Evolutionary conservation across 345 rosid species (phyloP).

Genomic region (Hypericum androsaemum): DNA sequence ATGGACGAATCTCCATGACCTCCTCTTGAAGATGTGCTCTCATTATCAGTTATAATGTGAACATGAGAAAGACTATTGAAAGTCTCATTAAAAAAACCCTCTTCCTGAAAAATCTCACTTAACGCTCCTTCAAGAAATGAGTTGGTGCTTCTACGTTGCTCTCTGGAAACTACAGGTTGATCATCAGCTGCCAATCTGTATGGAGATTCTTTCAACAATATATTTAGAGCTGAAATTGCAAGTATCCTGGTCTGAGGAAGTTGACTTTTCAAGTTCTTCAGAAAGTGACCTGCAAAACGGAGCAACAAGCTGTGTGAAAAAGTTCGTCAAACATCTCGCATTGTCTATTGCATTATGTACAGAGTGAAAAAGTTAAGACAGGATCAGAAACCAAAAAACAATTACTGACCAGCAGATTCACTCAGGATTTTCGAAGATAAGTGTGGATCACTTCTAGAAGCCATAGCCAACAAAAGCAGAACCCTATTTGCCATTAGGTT

Average conservation of each 20-base stretch:
- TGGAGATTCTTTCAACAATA: constrained; percentile 85
- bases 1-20: constrained; percentile 72
- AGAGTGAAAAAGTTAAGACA: constrained; percentile 1
- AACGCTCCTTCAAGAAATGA: constrained; percentile 77
- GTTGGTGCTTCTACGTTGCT: constrained; percentile 33
- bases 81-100: constrained; percentile 84
- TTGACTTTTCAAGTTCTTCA: constrained; percentile 87
- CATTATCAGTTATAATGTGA: constrained; percentile 73
- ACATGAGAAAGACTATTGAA: constrained; percentile 88
- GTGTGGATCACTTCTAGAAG: constrained; percentile 59
- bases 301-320: constrained; percentile 5
- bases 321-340: not conserved
- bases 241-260: constrained; percentile 99
- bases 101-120: constrained; percentile 70
- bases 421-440: constrained; percentile 59
- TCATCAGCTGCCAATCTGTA: constrained; percentile 55
- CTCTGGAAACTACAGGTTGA: constrained; percentile 19
- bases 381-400: constrained; percentile 10
- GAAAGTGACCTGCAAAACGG: constrained; percentile 69
- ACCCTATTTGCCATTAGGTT: constrained; percentile 98
- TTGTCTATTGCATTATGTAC: constrained; percentile 1
- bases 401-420: constrained; percentile 75
- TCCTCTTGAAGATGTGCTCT: constrained; percentile 65
- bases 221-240: constrained; percentile 92
- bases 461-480: constrained; percentile 84